phyloP scores from a whole-genome alignment of 1,139 yeast genomes.

The Taiozyma sp. region DNA sequence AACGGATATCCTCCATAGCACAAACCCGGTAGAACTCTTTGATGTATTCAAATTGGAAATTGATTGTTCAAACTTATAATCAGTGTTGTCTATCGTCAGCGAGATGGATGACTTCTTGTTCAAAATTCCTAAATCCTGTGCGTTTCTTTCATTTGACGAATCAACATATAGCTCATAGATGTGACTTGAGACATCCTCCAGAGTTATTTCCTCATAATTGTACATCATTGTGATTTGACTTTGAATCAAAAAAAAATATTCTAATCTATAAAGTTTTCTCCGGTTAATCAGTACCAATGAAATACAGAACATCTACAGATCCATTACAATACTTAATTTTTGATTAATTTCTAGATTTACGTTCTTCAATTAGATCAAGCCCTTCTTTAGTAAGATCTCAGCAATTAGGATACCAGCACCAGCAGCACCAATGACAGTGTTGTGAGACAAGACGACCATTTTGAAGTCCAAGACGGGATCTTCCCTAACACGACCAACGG shows the following conservation, averaged over 20 bases:
- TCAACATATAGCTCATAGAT: conserved; percentile 42
- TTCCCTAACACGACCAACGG: conserved; percentile 91
- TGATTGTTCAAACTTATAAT: conserved; percentile 30
- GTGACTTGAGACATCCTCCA: conserved; percentile 39
- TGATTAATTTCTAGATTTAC: too few species aligned
- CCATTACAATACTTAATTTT: too few species aligned
- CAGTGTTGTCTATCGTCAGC: conserved; percentile 31
- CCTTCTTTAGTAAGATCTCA: conserved; percentile 77
- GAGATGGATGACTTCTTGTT: conserved; percentile 30
- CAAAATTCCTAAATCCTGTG: conserved; percentile 44
- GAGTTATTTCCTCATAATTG: conserved; percentile 19
- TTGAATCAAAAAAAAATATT: too few species aligned
- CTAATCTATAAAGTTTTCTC: not conserved
- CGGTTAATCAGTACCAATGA: too few species aligned
- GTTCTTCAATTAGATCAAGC: conserved; percentile 38
- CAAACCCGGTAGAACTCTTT: conserved; percentile 61
- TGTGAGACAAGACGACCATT: conserved; percentile 94
- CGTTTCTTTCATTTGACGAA: conserved; percentile 23
- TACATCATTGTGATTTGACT: too few species aligned
- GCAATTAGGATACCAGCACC: conserved; percentile 98
- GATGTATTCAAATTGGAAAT: conserved; percentile 25
- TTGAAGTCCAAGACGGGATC: conserved; percentile 92
- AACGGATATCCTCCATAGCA: conserved; percentile 57
- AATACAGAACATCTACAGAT: too few species aligned
- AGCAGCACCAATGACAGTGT: conserved; percentile 98